These are phyloP conservation scores for Scopulariopsis brevicaulis DNA, from an alignment of 2,329 filamentous ascomycete species.

Conservation along the genomic window DNA sequence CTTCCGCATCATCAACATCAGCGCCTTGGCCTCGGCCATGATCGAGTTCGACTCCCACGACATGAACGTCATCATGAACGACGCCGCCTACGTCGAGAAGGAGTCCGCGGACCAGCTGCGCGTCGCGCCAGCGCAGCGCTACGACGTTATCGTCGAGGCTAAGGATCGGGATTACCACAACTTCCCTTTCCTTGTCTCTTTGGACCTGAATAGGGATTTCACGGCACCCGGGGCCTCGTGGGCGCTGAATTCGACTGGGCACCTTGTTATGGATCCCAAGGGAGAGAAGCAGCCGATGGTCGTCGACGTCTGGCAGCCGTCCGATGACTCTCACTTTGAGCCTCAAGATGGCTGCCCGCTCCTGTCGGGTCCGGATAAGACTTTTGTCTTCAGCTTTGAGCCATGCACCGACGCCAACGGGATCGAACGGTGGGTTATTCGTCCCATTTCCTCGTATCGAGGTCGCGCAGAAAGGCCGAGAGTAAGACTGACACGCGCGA, in stretches of 20 bases:
- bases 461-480: not conserved
- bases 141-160: constrained; percentile 29
- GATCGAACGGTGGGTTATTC: constrained; percentile 35
- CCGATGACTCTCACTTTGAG: constrained; percentile 50
- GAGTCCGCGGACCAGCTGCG: constrained; percentile 24
- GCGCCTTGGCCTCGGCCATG: constrained; percentile 29
- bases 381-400: constrained; percentile 40
- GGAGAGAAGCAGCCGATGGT: constrained; percentile 16
- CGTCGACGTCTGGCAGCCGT: constrained; percentile 30
- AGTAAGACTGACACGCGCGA: not conserved
- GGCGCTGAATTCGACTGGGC: constrained; percentile 28
- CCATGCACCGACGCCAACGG: constrained; percentile 52
- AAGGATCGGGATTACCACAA: constrained; percentile 24
- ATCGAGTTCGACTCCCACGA: constrained; percentile 29
- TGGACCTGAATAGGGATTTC: constrained; percentile 31
- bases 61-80: constrained; percentile 32
- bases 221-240: constrained; percentile 12
- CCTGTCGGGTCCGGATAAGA: constrained; percentile 39
- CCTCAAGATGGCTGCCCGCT: constrained; percentile 42
- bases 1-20: constrained; percentile 32
- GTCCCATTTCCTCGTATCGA: not conserved
- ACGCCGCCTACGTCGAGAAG: constrained; percentile 25
- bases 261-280: constrained; percentile 24
- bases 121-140: constrained; percentile 30
- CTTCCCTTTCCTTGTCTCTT: constrained; percentile 27